Conservation (phyloP, 129 eudicot species). For the Pulicaria dysenterica region DNA sequence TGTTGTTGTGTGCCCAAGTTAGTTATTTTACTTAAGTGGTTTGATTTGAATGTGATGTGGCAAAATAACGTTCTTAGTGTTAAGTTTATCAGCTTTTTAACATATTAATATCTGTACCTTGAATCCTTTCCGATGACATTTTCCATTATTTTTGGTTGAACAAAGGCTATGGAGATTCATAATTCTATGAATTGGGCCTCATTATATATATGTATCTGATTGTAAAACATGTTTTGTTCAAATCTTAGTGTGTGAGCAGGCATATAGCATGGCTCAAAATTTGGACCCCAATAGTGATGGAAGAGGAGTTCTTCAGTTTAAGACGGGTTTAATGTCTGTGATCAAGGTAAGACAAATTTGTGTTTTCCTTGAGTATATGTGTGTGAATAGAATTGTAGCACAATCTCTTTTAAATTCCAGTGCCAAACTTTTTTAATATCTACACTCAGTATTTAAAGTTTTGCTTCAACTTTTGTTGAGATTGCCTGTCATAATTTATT, state of each 20-base stretch:
- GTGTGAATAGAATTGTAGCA: neutral
- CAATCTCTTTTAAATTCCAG: neutral
- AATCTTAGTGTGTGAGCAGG: slow-evolving; percentile 93
- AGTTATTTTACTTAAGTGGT: neutral
- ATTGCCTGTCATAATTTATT: neutral
- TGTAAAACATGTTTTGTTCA: slow-evolving; percentile 10
- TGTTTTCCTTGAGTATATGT: slow-evolving; percentile 18
- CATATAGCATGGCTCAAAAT: slow-evolving; percentile 91
- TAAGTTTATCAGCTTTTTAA: slow-evolving; percentile 5
- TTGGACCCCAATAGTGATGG: slow-evolving; percentile 93
- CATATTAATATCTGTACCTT: slow-evolving; percentile 12
- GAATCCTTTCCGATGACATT: slow-evolving; percentile 8
- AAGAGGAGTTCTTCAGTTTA: slow-evolving; percentile 97
- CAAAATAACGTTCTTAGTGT: slow-evolving; percentile 14
- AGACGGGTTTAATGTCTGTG: slow-evolving; percentile 93
- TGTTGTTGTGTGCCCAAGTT: neutral
- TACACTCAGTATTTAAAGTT: neutral
- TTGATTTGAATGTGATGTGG: slow-evolving; percentile 12
- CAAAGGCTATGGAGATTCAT: slow-evolving; percentile 11
- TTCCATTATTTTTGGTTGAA: slow-evolving; percentile 6
- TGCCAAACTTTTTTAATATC: slow-evolving; percentile 12
- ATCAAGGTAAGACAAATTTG: slow-evolving; percentile 65
- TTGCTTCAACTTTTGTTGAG: neutral
- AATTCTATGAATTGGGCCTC: slow-evolving; percentile 10
- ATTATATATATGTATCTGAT: slow-evolving; percentile 19